phyloP scores from a whole-genome alignment of 1,139 yeast genomes.

The Debaryomycetaceae sp. region DNA sequence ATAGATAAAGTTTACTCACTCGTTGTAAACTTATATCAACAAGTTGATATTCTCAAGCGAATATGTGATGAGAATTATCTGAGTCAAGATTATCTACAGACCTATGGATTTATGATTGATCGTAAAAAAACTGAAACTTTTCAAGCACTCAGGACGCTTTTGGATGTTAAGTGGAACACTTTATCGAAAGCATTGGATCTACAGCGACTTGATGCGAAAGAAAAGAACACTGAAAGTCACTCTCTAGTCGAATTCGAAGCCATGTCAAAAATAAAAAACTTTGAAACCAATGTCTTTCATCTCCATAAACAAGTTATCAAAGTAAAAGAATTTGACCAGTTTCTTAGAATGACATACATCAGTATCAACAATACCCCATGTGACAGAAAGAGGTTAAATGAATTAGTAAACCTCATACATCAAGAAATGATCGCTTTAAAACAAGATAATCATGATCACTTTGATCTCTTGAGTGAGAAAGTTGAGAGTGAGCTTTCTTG shows the following conservation, averaged over 20 bases:
- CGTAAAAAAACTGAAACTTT: constrained; percentile 34
- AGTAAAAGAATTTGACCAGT: constrained; percentile 22
- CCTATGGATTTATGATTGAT: constrained; percentile 41
- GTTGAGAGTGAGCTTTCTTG: constrained; percentile 39
- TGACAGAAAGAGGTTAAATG: constrained; percentile 12
- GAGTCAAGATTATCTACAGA: constrained; percentile 22
- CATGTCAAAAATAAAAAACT: constrained; percentile 31
- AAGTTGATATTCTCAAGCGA: constrained; percentile 26
- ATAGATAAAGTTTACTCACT: constrained; percentile 53
- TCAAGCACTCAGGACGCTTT: constrained; percentile 19
- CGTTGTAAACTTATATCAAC: constrained; percentile 54
- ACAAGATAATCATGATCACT: constrained; percentile 39
- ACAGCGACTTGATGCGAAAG: constrained; percentile 12
- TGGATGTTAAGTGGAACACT: constrained; percentile 52
- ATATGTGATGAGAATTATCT: constrained; percentile 17
- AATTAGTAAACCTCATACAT: constrained; percentile 34
- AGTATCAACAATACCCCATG: constrained; percentile 29
- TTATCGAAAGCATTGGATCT: constrained; percentile 51
- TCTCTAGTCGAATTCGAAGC: constrained; percentile 34
- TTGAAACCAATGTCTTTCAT: constrained; percentile 33
- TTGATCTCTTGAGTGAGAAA: constrained; percentile 31
- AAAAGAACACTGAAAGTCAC: constrained; percentile 1
- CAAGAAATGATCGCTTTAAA: constrained; percentile 36
- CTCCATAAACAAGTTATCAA: constrained; percentile 31
- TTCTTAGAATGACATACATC: constrained; percentile 17